Conservation (phyloP, 2,329 filamentous ascomycete species). For the Botryotinia narcissicola region DNA sequence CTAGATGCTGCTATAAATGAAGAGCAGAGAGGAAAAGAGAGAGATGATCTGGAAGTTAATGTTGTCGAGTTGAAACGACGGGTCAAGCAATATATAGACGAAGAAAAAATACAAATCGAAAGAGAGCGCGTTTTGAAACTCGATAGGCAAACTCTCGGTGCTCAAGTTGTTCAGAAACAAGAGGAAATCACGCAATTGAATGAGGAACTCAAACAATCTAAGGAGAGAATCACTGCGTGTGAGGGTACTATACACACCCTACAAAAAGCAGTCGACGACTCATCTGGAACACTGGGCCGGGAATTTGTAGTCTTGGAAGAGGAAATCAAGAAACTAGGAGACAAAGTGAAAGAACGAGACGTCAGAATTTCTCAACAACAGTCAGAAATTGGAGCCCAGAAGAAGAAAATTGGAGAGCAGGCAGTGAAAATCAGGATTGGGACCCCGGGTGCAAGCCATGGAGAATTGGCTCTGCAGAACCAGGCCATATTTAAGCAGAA, state of each 20-base stretch:
- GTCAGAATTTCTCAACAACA: neutral
- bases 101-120: neutral
- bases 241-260: neutral
- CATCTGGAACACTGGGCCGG: neutral
- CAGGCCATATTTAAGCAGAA: neutral
- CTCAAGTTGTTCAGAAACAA: neutral
- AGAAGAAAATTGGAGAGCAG: neutral
- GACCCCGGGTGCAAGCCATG: neutral
- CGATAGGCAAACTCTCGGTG: neutral
- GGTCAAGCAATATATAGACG: neutral
- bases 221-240: neutral
- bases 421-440: neutral
- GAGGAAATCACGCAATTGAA: neutral
- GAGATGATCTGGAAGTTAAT: no score
- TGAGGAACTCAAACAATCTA: neutral
- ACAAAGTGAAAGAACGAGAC: neutral
- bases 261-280: neutral
- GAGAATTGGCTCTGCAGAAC: neutral
- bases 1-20: neutral
- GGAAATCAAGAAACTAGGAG: neutral
- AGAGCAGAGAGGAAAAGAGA: neutral
- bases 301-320: neutral
- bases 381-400: neutral
- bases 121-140: neutral
- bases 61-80: no score